A percentile compares a stretch with the other conserved stretches of the same genome.
Evolutionary conservation across 208 protist genomes (phyloP).

Genomic region (Trichomonas vaginalis): DNA sequence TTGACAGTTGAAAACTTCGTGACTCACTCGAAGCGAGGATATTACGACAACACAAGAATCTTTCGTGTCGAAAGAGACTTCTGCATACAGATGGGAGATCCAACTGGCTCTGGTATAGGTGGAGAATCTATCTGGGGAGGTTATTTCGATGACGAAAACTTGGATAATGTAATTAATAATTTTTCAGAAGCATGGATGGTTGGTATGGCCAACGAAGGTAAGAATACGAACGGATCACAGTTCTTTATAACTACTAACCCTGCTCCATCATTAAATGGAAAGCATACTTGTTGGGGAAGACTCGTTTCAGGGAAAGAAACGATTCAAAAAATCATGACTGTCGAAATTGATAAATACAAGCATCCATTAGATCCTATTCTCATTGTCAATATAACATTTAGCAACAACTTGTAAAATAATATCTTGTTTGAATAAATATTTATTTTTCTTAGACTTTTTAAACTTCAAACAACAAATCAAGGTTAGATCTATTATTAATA

Average conservation of each 20-base stretch:
- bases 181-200: conserved; percentile 42
- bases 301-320: conserved; percentile 47
- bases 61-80: conserved; percentile 56
- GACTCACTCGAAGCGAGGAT: conserved; percentile 29
- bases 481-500: too few species aligned
- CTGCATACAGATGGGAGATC: conserved; percentile 50
- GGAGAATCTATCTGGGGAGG: conserved; percentile 46
- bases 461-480: too few species aligned
- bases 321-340: conserved; percentile 41
- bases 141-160: conserved; percentile 47
- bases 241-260: conserved; percentile 56
- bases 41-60: conserved; percentile 52
- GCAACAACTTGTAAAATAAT: too few species aligned
- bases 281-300: conserved; percentile 54
- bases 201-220: conserved; percentile 58
- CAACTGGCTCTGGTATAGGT: conserved; percentile 54
- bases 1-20: conserved; percentile 13
- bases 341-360: not conserved
- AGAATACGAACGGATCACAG: conserved; percentile 51
- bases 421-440: too few species aligned
- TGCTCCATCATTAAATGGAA: conserved; percentile 45
- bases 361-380: not conserved
- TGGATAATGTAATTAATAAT: not conserved
- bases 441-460: too few species aligned
- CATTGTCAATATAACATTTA: conserved; percentile 7